phyloP scores from a whole-genome alignment of 2,329 filamentous ascomycete genomes.

The Colletotrichum paranaense region DNA sequence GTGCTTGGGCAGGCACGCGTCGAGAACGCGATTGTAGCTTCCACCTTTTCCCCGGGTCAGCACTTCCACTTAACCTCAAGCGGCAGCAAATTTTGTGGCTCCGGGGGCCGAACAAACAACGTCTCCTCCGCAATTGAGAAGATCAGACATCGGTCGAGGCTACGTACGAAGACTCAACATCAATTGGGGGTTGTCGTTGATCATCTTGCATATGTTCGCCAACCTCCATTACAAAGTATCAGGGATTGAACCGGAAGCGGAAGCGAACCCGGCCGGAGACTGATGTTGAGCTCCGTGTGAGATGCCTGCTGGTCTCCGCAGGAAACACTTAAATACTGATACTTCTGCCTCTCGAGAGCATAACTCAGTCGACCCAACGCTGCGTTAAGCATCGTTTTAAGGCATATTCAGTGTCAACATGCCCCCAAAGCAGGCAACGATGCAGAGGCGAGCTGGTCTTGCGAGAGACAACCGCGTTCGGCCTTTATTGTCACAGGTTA shows the following conservation, averaged over 20 bases:
- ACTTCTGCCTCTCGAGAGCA: background rate
- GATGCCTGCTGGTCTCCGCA: background rate
- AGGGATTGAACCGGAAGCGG: background rate
- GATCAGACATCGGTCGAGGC: background rate
- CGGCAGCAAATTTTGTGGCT: constrained; percentile 4
- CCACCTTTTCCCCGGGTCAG: background rate
- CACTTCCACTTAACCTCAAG: constrained; percentile 21
- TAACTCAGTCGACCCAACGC: background rate
- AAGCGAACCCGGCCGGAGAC: background rate
- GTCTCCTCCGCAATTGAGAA: constrained; percentile 5
- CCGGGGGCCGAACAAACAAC: background rate
- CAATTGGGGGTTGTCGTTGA: background rate
- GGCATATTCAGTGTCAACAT: background rate
- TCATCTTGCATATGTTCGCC: background rate
- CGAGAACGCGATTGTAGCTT: constrained; percentile 25
- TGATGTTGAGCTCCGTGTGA: constrained; percentile 1
- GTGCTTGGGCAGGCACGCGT: constrained; percentile 16
- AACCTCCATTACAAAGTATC: background rate
- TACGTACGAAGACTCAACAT: background rate
- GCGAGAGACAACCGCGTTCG: background rate
- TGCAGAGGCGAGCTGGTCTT: constrained; percentile 6
- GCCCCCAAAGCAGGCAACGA: background rate
- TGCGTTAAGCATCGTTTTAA: background rate
- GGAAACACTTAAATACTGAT: background rate
- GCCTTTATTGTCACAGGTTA: background rate